Evolutionary conservation across 805 yeast genomes (phyloP).

Genomic region (Candida koratica): DNA sequence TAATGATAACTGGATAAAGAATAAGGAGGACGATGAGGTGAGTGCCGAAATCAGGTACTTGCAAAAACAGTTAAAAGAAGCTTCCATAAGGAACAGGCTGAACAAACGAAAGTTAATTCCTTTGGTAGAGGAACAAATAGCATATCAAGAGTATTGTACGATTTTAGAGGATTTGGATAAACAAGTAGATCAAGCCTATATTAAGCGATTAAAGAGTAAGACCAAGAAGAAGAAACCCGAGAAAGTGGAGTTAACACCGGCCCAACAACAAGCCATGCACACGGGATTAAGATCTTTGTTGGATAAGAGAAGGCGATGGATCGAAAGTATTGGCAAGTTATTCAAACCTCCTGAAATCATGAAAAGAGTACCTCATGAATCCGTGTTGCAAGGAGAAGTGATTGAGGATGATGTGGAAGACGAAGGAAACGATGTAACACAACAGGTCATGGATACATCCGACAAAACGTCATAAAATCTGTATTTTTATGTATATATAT

Average conservation of each 20-base stretch:
- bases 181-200: conserved; percentile 92
- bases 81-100: conserved; percentile 59
- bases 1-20: conserved; percentile 68
- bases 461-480: conserved; percentile 1
- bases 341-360: conserved; percentile 65
- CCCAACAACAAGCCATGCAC: conserved; percentile 67
- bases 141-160: conserved; percentile 90
- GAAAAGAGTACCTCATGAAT: conserved; percentile 68
- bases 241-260: conserved; percentile 23
- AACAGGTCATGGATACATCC: conserved; percentile 13
- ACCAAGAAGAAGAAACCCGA: conserved; percentile 58
- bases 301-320: conserved; percentile 89
- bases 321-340: conserved; percentile 80
- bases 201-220: conserved; percentile 74
- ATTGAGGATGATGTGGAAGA: conserved; percentile 33
- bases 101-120: conserved; percentile 67
- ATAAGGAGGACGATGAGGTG: conserved; percentile 90
- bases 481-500: conserved; percentile 1
- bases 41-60: conserved; percentile 74
- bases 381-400: conserved; percentile 47
- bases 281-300: conserved; percentile 72
- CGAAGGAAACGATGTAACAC: conserved; percentile 25
- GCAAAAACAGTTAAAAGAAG: conserved; percentile 63
- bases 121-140: conserved; percentile 77
- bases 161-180: conserved; percentile 92